phyloP scores from a whole-genome alignment of 148 eudicot species.

The Vaccinium macrocarpon region DNA sequence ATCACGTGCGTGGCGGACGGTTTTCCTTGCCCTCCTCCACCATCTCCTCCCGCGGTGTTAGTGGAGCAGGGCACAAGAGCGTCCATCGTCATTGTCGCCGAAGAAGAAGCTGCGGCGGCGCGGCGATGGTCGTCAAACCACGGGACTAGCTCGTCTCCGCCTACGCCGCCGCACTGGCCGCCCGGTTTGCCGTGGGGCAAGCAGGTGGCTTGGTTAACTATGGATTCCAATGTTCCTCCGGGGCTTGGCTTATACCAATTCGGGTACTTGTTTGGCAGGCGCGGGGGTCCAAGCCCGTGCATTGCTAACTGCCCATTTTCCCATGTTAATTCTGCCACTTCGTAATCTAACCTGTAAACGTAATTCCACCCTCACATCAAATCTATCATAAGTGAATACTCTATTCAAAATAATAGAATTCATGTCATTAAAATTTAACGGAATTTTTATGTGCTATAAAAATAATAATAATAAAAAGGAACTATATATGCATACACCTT shows the following conservation, averaged over 20 bases:
- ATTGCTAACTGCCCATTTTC: constrained; percentile 75
- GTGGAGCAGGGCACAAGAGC: constrained; percentile 49
- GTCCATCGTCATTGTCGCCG: constrained; percentile 35
- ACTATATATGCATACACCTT: too few relatives aligned
- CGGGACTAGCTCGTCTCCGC: constrained; percentile 27
- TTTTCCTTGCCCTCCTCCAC: neutral
- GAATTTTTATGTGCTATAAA: too few relatives aligned
- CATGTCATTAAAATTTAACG: neutral
- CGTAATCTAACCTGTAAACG: constrained; percentile 68
- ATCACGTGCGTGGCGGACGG: constrained; percentile 15
- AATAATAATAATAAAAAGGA: too few relatives aligned
- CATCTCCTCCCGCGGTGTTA: neutral
- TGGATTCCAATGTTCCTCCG: constrained; percentile 74
- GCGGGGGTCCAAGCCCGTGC: constrained; percentile 68
- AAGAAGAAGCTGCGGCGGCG: constrained; percentile 6
- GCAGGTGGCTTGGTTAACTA: constrained; percentile 67
- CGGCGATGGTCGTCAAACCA: constrained; percentile 26
- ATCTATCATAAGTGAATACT: too few relatives aligned
- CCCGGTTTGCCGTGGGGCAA: constrained; percentile 17
- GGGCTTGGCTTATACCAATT: constrained; percentile 47
- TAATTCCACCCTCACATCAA: neutral
- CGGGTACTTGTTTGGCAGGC: constrained; percentile 36
- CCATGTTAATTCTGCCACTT: constrained; percentile 84
- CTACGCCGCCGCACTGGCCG: neutral
- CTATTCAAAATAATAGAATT: neutral